Base-by-base conservation (phyloP, 2,329 filamentous ascomycete species). In the Bimuria novae-zelandiae region DNA sequence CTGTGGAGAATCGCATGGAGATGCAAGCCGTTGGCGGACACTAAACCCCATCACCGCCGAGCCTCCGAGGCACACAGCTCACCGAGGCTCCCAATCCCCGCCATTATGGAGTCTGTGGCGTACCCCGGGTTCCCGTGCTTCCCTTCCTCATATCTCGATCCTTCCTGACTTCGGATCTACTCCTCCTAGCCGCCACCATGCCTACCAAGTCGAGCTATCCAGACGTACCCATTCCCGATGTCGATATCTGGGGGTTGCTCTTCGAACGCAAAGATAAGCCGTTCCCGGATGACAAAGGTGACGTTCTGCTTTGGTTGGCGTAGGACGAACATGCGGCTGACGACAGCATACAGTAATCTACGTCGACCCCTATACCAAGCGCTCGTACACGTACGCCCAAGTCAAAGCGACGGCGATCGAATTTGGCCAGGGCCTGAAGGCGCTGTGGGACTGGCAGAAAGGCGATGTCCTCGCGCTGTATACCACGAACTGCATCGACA, bases 401-500 rank as follows among this genome's bases (percentile, higher is more conserved):
- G 76, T 90, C 51, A 87, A 84, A 63, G 78, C 79, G 55, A 79
- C 84, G 14, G 88, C 90, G 1, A 75, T 86, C 33, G 82, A 85
- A n/a, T 95, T 97, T 61, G 92, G 90, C 45, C 85, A 87, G 59
- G 92, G 90, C 0, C 81, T 97, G 17, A 87, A 86, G 66, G 83
- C 87, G 22, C 74, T 80, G 19, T 93, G 87, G 82, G 81, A 86
- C 44, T 96, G 92, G 89, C 81, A 86, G 62, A 92, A 89, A 69
- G 89, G 89, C 65, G 90, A 97, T 70, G 89, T 94, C 1, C 80
- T 97, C 19, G 89, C 83, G 10, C 80, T 96, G 49, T 96, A 88
- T 78, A 87, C 90, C 3, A 89, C 92, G 23, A 97, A 97, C 72
- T 86, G 82, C 71, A 88, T 97, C 68, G 92, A 97, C 72, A 90